Percentiles rank a stretch among this genome's conserved stretches.
These are phyloP conservation scores for Salix exigua DNA, from an alignment of 345 rosid genomes.

Conservation along the genomic window DNA sequence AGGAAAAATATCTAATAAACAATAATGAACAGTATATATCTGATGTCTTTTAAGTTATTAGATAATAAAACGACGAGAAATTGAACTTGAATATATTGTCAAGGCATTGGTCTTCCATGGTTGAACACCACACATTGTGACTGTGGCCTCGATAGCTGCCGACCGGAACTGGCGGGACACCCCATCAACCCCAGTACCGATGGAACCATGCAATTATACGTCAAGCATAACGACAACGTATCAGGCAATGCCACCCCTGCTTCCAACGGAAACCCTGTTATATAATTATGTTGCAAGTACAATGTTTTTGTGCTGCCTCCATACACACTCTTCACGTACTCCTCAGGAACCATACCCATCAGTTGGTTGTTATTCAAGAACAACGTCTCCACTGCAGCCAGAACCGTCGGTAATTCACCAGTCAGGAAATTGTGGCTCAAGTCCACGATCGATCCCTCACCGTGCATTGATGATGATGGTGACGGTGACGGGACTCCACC, in stretches of 20 bases:
- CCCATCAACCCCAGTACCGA: constrained; percentile 42
- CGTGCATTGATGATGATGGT: constrained; percentile 24
- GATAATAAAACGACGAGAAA: not conserved
- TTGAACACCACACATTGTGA: constrained; percentile 54
- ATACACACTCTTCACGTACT: constrained; percentile 45
- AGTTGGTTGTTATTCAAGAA: constrained; percentile 69
- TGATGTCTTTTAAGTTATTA: too few species aligned
- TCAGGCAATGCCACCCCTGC: constrained; percentile 45
- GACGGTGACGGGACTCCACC: constrained; percentile 38
- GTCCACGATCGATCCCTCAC: constrained; percentile 59
- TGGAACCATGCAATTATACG: constrained; percentile 78
- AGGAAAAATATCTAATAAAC: too few species aligned
- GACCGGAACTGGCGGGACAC: constrained; percentile 61
- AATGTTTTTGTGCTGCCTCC: constrained; percentile 50
- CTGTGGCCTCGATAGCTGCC: constrained; percentile 49
- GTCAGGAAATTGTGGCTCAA: constrained; percentile 66
- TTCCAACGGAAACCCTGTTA: constrained; percentile 49
- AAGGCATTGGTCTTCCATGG: constrained; percentile 30
- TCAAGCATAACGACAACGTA: constrained; percentile 61
- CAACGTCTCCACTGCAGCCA: constrained; percentile 62
- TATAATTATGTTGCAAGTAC: constrained; percentile 74
- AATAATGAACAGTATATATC: too few species aligned
- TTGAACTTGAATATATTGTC: not conserved
- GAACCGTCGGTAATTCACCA: constrained; percentile 45
- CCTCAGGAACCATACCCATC: constrained; percentile 56